Evolutionary conservation across 1,139 yeast genomes (phyloP).

Genomic region (Entelexis paramagnoliae): DNA sequence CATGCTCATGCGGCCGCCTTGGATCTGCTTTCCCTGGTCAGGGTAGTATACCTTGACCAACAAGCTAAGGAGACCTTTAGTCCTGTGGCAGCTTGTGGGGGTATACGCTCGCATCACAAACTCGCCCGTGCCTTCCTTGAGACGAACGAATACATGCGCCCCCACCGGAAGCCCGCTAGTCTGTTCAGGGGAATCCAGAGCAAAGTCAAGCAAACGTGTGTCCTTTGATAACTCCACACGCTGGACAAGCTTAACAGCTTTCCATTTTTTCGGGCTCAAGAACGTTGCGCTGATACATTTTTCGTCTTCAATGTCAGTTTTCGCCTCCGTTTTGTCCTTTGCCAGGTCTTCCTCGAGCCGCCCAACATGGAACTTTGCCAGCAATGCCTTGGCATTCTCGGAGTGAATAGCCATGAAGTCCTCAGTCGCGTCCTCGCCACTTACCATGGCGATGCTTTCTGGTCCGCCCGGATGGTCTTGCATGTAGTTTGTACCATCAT

Average conservation of each 20-base stretch:
- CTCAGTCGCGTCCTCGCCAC: constrained; percentile 55
- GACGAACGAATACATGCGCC: constrained; percentile 44
- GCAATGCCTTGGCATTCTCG: constrained; percentile 25
- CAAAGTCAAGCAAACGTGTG: constrained; percentile 28
- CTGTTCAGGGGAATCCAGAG: constrained; percentile 28
- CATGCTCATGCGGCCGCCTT: constrained; percentile 30
- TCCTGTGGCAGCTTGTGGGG: constrained; percentile 34
- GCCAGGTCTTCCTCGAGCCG: constrained; percentile 8
- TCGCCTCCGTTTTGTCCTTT: background rate
- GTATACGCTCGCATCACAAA: constrained; percentile 39
- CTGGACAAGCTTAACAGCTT: constrained; percentile 14
- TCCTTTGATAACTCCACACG: constrained; percentile 22
- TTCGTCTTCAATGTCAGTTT: background rate
- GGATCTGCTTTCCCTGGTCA: constrained; percentile 20
- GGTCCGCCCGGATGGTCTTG: constrained; percentile 52
- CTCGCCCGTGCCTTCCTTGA: constrained; percentile 25
- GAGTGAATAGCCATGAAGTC: constrained; percentile 35
- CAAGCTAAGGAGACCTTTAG: constrained; percentile 27
- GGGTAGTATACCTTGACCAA: constrained; percentile 30
- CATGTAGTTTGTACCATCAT: constrained; percentile 44
- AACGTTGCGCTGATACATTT: constrained; percentile 13
- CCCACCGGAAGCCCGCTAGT: constrained; percentile 46
- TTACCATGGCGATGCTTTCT: constrained; percentile 45
- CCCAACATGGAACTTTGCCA: constrained; percentile 23
- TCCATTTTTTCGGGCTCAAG: constrained; percentile 24